Evolutionary conservation across 176 grass and related monocot species (phyloP).

Genomic region (Alloteropsis semialata): DNA sequence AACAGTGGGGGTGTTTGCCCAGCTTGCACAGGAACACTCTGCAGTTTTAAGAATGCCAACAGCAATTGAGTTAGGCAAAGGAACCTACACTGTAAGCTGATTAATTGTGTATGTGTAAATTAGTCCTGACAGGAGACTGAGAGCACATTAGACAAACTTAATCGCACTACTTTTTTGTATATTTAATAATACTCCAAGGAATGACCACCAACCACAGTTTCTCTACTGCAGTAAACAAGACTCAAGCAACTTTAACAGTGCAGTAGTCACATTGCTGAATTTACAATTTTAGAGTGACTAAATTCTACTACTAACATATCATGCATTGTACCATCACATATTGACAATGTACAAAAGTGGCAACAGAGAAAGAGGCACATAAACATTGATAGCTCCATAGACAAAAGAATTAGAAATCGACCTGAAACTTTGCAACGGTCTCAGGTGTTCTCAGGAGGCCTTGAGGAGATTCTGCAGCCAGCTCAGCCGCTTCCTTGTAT

Average conservation of each 20-base stretch:
- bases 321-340: background rate
- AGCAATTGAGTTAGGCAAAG: background rate
- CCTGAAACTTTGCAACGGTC: conserved; percentile 96
- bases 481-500: conserved; percentile 98
- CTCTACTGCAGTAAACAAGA: background rate
- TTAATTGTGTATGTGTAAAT: background rate
- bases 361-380: background rate
- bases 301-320: background rate
- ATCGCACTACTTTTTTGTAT: background rate
- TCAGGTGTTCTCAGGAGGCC: conserved; percentile 87
- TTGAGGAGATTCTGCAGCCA: conserved; percentile 94
- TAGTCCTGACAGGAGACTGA: background rate
- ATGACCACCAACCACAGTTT: background rate
- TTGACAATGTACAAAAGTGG: background rate
- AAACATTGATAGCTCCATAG: conserved; percentile 5
- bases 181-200: background rate
- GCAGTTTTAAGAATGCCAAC: conserved; percentile 26
- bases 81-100: background rate
- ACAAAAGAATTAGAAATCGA: conserved; percentile 24
- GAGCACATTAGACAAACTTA: background rate
- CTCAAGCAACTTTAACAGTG: background rate
- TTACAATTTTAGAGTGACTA: background rate
- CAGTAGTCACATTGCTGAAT: background rate
- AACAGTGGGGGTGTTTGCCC: conserved; percentile 89
- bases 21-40: conserved; percentile 97